Evolutionary conservation across 23 red algal genomes (phyloP).

Genomic region (Gracilaria caudata): DNA sequence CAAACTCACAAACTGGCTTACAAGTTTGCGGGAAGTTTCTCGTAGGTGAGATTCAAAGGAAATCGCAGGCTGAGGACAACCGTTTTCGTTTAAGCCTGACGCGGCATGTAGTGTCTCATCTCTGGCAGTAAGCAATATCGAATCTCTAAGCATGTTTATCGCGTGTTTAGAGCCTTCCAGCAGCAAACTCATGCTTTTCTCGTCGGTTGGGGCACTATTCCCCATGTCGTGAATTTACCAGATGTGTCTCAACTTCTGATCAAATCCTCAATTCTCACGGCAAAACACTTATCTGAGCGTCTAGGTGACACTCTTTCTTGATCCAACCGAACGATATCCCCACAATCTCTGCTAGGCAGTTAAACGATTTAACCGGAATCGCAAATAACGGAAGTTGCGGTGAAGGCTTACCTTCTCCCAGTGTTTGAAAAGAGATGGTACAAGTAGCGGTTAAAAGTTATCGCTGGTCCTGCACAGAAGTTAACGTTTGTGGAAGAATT

Average conservation of each 20-base stretch:
- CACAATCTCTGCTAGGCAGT: neutral
- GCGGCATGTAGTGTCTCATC: neutral
- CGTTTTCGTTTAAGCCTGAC: slow-evolving; percentile 9
- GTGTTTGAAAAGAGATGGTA: neutral
- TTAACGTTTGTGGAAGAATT: no score
- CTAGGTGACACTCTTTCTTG: neutral
- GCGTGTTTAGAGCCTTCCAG: slow-evolving; percentile 9
- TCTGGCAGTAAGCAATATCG: neutral
- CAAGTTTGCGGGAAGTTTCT: neutral
- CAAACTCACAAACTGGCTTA: slow-evolving; percentile 14
- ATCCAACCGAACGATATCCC: neutral
- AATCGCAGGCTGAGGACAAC: neutral
- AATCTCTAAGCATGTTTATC: slow-evolving; percentile 10
- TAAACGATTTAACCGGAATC: neutral
- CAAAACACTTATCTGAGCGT: neutral
- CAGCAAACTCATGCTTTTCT: neutral
- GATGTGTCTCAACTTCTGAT: neutral
- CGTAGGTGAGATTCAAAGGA: slow-evolving; percentile 9
- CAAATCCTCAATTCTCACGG: neutral
- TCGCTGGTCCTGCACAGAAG: no score
- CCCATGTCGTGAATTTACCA: slow-evolving; percentile 1
- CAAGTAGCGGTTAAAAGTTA: neutral
- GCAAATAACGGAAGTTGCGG: neutral
- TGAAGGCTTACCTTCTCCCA: neutral
- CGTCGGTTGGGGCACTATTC: neutral